Evolutionary conservation across 192 early-diverging fungal species (phyloP).

Genomic region (Mortierella antarctica): DNA sequence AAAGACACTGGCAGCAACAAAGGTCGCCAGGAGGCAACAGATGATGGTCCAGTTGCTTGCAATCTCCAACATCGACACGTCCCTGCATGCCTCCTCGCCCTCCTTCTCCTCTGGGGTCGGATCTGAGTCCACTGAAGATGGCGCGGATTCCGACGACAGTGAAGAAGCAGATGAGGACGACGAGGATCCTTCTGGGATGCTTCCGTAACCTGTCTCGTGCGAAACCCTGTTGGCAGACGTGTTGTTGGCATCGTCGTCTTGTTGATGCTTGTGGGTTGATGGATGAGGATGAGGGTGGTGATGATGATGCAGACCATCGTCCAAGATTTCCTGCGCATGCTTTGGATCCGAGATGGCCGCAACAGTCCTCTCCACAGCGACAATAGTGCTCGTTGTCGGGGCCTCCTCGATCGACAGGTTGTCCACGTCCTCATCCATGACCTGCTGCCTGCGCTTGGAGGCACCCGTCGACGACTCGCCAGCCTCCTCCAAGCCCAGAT

Average conservation of each 20-base stretch:
- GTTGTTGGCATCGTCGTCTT: neutral
- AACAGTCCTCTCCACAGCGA: conserved; percentile 23
- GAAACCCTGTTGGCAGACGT: neutral
- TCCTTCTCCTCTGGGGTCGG: neutral
- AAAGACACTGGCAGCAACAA: conserved; percentile 62
- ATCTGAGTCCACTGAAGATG: neutral
- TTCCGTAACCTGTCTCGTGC: neutral
- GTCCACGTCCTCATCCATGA: conserved; percentile 22
- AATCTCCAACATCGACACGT: conserved; percentile 57
- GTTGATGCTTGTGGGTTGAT: conserved; percentile 5
- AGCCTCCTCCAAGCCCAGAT: neutral
- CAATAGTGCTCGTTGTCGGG: conserved; percentile 24
- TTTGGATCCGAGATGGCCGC: conserved; percentile 36
- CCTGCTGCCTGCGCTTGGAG: neutral
- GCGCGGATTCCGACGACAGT: neutral
- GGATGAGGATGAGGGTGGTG: neutral
- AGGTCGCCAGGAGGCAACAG: conserved; percentile 55
- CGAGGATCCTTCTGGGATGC: neutral
- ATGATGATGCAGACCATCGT: conserved; percentile 34
- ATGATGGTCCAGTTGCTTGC: conserved; percentile 59
- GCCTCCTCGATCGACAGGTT: conserved; percentile 12
- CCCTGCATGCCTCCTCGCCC: neutral
- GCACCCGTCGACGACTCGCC: no score
- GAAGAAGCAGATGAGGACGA: conserved; percentile 3
- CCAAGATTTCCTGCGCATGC: conserved; percentile 42